Base-by-base conservation (phyloP, 2,329 filamentous ascomycete species). In the Diaporthe nobilis region DNA sequence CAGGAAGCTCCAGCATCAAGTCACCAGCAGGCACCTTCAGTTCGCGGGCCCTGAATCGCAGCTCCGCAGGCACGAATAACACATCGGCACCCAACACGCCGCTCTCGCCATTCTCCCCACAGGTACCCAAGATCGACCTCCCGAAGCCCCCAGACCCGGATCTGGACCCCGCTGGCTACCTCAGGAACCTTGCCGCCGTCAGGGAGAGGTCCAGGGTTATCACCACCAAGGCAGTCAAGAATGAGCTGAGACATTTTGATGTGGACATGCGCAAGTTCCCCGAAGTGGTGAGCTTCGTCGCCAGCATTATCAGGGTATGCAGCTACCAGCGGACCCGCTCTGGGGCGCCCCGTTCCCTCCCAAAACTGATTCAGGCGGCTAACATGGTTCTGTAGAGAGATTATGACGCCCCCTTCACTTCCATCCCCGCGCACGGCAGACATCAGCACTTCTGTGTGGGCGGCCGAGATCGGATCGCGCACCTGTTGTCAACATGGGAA, bases 251-350 rank as follows among this genome's bases (percentile, higher is more conserved):
- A 79, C 96, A 98, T 83, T 98, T 98, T 81, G 93, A 94, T 78
- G 95, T 98, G 65, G 96, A 98, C 84, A 92, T 96, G 89, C 85
- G 85, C 85, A 97, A 96, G 85, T 96, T 98, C 83, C 85, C 89
- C 61, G 94, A 96, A 78, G 96, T 96, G 1, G 95, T 96, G 20
- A 90, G 90, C 60, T 98, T 98, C 83, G 94, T 98, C 13, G 93
- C 96, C n/a, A 93, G 94, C 55, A 96, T 98, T 78, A 98, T 98
- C 87, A 98, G 97, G 93, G 95, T 96, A 86, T 79, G 88, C 17
- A 58, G 17, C 15, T 2, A 22, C 31, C 53, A 31, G 44, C 22
- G 31, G 34, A 25, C n/a, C 9, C 71, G 47, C 57, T 6, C 25
- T 44, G 37, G 57, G n/a, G 71, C 25, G 20, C 39, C 6, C 67